Conservation (phyloP, 352 stramenopile species). For the Thalassiosira mediterranea region DNA sequence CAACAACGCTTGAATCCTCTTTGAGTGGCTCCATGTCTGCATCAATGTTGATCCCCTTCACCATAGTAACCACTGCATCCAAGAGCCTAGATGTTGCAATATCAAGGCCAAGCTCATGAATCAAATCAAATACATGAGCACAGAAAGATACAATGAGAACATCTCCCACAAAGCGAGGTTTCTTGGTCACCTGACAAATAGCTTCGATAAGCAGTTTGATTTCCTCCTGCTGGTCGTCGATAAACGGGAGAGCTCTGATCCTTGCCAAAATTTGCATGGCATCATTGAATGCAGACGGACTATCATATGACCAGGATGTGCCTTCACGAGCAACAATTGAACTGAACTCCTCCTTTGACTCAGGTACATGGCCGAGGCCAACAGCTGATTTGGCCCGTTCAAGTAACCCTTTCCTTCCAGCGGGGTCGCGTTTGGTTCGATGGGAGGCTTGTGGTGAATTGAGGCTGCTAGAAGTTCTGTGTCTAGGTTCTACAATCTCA, state of each 20-base stretch:
- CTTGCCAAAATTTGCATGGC: slow-evolving; percentile 20
- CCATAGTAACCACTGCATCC: slow-evolving; percentile 19
- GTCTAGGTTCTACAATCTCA: no score
- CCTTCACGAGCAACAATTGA: slow-evolving; percentile 15
- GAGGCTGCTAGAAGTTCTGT: no score
- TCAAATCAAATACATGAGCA: slow-evolving; percentile 7
- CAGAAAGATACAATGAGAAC: slow-evolving; percentile 26
- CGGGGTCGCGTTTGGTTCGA: background rate
- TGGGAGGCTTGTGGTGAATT: background rate
- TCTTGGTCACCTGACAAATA: slow-evolving; percentile 14
- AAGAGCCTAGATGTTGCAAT: slow-evolving; percentile 16
- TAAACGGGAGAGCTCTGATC: slow-evolving; percentile 11
- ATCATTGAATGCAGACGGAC: slow-evolving; percentile 8
- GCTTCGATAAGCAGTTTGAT: slow-evolving; percentile 25
- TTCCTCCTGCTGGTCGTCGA: slow-evolving; percentile 9
- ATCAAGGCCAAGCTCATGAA: background rate
- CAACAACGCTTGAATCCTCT: background rate
- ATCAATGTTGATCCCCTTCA: slow-evolving; percentile 10
- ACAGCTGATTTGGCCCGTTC: background rate
- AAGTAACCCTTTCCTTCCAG: background rate
- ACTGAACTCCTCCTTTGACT: slow-evolving; percentile 37
- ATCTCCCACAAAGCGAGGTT: slow-evolving; percentile 22
- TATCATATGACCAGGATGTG: slow-evolving; percentile 32
- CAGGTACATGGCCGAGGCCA: slow-evolving; percentile 10
- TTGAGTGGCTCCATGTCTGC: background rate